Evolutionary conservation across 495 filamentous ascomycete species (phyloP), one percentile per base, ranked within the genome.

Genomic region (Aspergillus wentii): DNA sequence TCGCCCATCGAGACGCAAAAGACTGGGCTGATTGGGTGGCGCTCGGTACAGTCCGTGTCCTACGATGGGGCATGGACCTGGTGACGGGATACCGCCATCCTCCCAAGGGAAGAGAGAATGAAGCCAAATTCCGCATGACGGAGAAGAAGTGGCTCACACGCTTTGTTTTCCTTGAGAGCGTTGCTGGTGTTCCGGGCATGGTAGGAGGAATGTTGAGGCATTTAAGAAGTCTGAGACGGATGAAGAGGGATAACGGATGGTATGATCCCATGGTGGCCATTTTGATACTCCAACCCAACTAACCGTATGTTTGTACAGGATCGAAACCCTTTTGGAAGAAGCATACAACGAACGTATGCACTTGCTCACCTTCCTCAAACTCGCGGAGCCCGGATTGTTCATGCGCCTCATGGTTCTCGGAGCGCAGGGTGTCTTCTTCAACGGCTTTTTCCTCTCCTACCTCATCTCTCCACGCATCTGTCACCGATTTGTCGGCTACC

Each of bases 321-420:
- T 99, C 46, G 91, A 96, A 57, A 96, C 87, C 0, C 73, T 97
- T 0, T 75, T 97, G 3, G 92, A 96, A 59, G 92, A 98, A 62
- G 81, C 80, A 32, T 95, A 85, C 69, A 98, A 98, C 52, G 92
- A 98, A 58, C 77, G 91, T 1, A 96, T 97, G 87, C 91, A 97
- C 47, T 79, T 98, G 1, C 68, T 97, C 27, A 95, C 87, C 0
- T 97, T 96, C 66, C 76, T 96, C 51, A 90, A 94, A 62, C 80
- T 97, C 68, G 85, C 83, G 37, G 80, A 95, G 49, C 91, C 90
- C 0, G 91, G 80, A 17, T 68, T 75, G 72, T 91, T 95, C 73
- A 94, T 95, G 89, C 80, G 82, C 23, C 42, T 85, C 17, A 83
- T 92, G 75, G 83, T 94, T 26, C 72, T 96, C 21, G 88, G 78